Evolutionary conservation across 2,329 filamentous ascomycete genomes (phyloP), one percentile per base, ranked within the genome.

Genomic region (Pochonia chlamydosporia): DNA sequence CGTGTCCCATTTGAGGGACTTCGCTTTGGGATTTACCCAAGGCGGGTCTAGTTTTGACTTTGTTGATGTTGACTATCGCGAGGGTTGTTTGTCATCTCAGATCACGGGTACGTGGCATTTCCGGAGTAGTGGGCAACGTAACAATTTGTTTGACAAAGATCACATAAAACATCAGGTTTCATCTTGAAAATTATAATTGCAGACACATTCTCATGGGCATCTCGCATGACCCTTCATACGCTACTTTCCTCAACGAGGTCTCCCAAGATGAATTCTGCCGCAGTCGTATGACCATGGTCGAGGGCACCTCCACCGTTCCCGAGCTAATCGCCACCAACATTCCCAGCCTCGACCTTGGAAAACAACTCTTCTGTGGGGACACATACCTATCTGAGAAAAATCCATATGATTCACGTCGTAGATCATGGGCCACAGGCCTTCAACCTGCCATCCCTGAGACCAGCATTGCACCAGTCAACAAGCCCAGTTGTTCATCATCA

Each of bases 141-240:
- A n/a, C n/a, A n/a, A 9, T 10, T 16, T 10, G 16, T 25, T 3
- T 5, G 25, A 3, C 18, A 25, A 11, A 41, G 2, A 25, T 5
- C 20, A 0, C 51, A 79, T 77, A 79, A 60, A 67, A 62, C 18
- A 68, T 76, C 8, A 66, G 69, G 41, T 83, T 78, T 73, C 73
- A 85, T 59, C 63, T 84, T 40, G 68, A 71, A 53, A 82, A 83
- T 51, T 63, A 71, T 52, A 82, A 81, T 57, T 85, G 81, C 67
- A 79, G 75, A 57, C 75, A 81, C 53, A 69, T 85, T 41, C 62
- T 84, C 28, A 67, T 85, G 30, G 82, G 81, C 39, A 72, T 83
- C 43, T 82, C 79, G 2, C 79, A 83, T 54, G 79, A 84, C 56
- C 68, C 76, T 23, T 73, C 74, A 8, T 84, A 84, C 55, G 77